A percentile compares a stretch with the other conserved stretches of the same genome.
Conservation (phyloP, 2,329 filamentous ascomycete genomes). For the Fusarium secorum region DNA sequence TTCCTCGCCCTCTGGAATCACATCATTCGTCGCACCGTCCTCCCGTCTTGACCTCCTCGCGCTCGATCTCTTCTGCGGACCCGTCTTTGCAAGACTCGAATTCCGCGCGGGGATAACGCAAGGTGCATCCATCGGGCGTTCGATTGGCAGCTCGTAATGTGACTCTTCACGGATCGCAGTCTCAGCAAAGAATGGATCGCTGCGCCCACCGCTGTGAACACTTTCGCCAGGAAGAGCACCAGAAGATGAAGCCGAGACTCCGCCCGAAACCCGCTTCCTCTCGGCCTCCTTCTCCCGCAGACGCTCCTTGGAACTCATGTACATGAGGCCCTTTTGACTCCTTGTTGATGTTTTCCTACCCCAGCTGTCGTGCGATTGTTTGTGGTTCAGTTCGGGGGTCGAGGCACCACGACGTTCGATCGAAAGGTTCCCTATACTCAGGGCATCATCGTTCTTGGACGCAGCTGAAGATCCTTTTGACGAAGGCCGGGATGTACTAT, state of each 20-base stretch:
- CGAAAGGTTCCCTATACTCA: conserved; percentile 70
- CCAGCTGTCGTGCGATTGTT: conserved; percentile 69
- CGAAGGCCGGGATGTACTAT: conserved; percentile 61
- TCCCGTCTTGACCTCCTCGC: conserved; percentile 59
- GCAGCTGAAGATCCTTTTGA: conserved; percentile 63
- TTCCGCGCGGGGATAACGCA: conserved; percentile 71
- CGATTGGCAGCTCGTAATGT: conserved; percentile 40
- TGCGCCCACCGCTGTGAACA: conserved; percentile 48
- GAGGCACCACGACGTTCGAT: conserved; percentile 64
- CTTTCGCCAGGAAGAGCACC: conserved; percentile 50
- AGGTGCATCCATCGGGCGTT: conserved; percentile 48
- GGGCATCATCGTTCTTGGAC: conserved; percentile 65
- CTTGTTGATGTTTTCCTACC: conserved; percentile 62
- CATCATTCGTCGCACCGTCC: conserved; percentile 48
- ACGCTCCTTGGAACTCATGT: conserved; percentile 76
- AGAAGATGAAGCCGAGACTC: conserved; percentile 31
- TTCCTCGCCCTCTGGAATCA: conserved; percentile 56
- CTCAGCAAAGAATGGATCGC: conserved; percentile 61
- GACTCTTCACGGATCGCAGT: conserved; percentile 65
- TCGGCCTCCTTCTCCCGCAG: conserved; percentile 69
- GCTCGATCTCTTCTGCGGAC: conserved; percentile 61
- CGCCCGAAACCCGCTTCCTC: conserved; percentile 59
- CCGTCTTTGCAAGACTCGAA: conserved; percentile 70
- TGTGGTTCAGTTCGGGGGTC: conserved; percentile 58
- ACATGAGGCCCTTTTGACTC: conserved; percentile 68